phyloP scores from a whole-genome alignment of 2,329 filamentous ascomycete genomes.

The Penicillium sclerotigenum region DNA sequence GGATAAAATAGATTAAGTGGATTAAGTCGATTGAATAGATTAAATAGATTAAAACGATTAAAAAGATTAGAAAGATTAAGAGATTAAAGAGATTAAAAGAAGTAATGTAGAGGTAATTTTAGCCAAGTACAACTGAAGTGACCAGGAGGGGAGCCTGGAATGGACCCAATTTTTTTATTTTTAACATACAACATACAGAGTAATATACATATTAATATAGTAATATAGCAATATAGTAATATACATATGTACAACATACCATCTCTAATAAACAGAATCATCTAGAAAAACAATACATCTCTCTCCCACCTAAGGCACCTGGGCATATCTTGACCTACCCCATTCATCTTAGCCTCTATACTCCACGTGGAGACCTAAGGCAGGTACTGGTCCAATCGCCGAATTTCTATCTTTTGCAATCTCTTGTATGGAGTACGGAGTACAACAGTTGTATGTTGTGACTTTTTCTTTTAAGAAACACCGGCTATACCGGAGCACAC shows the following conservation, averaged over 20 bases:
- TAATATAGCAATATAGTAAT: too few species aligned
- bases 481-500: constrained; percentile 7
- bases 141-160: not conserved
- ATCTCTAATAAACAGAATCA: too few species aligned
- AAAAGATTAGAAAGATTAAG: constrained; percentile 12
- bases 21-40: too few species aligned
- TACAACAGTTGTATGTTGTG: too few species aligned
- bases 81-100: constrained; percentile 8
- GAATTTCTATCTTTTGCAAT: not conserved
- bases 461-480: not conserved
- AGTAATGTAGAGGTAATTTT: not conserved
- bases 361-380: constrained; percentile 26
- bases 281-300: constrained; percentile 12
- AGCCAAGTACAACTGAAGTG: not conserved
- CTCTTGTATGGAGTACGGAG: too few species aligned
- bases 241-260: too few species aligned
- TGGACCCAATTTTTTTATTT: not conserved
- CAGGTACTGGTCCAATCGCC: constrained; percentile 22
- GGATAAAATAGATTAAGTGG: constrained; percentile 12
- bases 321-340: constrained; percentile 5
- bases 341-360: constrained; percentile 7
- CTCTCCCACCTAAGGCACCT: too few species aligned
- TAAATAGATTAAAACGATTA: not conserved
- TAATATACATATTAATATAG: too few species aligned
- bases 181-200: too few species aligned